Base-by-base conservation (phyloP, 2,329 filamentous ascomycete genomes). In the Sphaerulina vaccinii region DNA sequence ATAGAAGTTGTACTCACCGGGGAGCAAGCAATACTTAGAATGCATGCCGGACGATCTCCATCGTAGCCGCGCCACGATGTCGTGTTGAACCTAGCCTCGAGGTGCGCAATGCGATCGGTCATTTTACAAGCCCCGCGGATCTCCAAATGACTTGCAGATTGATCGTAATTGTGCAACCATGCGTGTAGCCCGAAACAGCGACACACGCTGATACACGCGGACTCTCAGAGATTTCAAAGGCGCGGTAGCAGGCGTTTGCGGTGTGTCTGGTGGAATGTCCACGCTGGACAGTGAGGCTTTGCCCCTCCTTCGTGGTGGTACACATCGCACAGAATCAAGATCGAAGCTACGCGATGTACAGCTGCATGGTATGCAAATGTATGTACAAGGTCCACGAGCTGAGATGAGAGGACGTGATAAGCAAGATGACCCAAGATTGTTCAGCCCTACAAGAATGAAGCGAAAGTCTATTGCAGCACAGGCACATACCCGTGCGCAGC, bases 121-220 rank as follows among this genome's bases (percentile, higher is more conserved):
- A 38, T 23, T 22, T 41, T 47, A 22, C 23, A 23, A 47, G 29
- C 36, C 49, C 49, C 49, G 19, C 38, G 36, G 43, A 48, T 47
- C 42, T 46, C 49, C 49, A 47, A 47, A 41, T 42, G 43, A 23
- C 49, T 27, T 52, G 49, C 49, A 52, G 27, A 27, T 47, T 27
- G 49, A 52, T 47, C 49, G 42, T 16, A 21, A 27, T 51, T 44
- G 49, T 40, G 41, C 44, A 15, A 42, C 49, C 42, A 37, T 41
- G 43, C 44, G 43, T 40, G 37, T 21, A 22, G 29, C 45, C 35
- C 21, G 11, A 38, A 40, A 21, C 18, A 29, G 45, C 32, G 18
- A 22, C 32, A 11, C 38, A 23, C 18, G 24, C 18, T 13, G 18
- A 24, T 29, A 44, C 41, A 44, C 27, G 32, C 41, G 41, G 38